These are phyloP conservation scores for Neurospora sp. DNA, from an alignment of 495 filamentous ascomycete genomes.

Conservation along the genomic window DNA sequence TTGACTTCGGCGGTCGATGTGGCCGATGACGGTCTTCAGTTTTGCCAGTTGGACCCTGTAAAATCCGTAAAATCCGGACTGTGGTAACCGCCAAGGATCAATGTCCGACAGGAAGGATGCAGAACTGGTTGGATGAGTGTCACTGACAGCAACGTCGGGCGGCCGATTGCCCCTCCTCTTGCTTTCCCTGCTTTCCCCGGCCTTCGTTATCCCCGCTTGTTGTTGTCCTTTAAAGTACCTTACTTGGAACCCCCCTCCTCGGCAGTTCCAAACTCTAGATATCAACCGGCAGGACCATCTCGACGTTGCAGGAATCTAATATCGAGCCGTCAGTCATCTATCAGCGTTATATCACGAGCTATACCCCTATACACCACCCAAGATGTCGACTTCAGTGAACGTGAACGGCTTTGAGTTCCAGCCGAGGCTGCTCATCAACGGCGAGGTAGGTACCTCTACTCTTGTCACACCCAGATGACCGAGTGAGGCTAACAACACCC, in stretches of 20 bases:
- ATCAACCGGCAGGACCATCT: background rate
- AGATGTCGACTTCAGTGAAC: background rate
- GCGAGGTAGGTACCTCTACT: conserved; percentile 16
- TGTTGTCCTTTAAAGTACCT: background rate
- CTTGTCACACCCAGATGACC: too few relatives aligned
- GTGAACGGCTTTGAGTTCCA: background rate
- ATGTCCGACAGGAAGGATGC: background rate
- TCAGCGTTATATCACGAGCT: background rate
- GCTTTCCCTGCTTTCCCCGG: background rate
- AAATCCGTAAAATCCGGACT: background rate
- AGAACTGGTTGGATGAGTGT: background rate
- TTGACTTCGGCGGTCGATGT: background rate
- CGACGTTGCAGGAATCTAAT: background rate
- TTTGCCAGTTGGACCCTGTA: background rate
- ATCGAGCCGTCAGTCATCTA: background rate
- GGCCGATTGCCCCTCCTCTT: background rate
- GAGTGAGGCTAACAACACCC: background rate
- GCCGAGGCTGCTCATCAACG: conserved; percentile 29
- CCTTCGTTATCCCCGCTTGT: background rate
- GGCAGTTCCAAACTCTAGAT: background rate
- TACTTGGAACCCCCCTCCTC: background rate
- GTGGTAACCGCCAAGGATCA: background rate
- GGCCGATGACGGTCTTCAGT: background rate
- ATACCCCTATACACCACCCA: background rate
- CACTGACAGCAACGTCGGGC: background rate